These are phyloP conservation scores for Scleromitrula shiraiana DNA, from an alignment of 2,329 filamentous ascomycete genomes.

Conservation along the genomic window DNA sequence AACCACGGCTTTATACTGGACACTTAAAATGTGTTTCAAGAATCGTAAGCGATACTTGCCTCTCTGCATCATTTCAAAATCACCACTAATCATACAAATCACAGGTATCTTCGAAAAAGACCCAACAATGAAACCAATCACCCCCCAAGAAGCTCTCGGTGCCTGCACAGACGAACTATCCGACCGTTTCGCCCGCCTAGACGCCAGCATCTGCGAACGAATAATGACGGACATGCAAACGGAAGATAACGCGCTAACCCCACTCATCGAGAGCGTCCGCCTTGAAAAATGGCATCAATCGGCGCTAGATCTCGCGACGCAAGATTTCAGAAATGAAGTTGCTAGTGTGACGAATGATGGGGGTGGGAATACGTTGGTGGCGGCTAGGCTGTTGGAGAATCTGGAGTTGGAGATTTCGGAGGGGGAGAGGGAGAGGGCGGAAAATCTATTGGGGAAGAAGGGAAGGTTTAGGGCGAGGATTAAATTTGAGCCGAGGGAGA, in stretches of 20 bases:
- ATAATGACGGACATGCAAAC: constrained; percentile 63
- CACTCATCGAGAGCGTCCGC: constrained; percentile 58
- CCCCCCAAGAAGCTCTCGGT: constrained; percentile 47
- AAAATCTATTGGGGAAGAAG: constrained; percentile 20
- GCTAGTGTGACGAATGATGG: constrained; percentile 23
- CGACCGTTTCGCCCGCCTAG: constrained; percentile 49
- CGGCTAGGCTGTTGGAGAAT: constrained; percentile 16
- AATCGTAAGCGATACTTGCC: constrained; percentile 41
- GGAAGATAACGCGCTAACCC: constrained; percentile 60
- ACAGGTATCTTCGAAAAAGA: constrained; percentile 34
- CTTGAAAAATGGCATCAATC: constrained; percentile 61
- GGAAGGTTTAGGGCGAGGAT: constrained; percentile 16
- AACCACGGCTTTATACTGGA: constrained; percentile 60
- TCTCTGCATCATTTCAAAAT: constrained; percentile 24
- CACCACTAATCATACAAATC: not conserved
- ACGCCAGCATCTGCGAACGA: constrained; percentile 56
- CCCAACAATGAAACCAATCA: constrained; percentile 38
- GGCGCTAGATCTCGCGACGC: constrained; percentile 32
- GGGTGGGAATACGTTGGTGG: constrained; percentile 15
- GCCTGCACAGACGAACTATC: constrained; percentile 55
- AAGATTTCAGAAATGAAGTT: constrained; percentile 31
- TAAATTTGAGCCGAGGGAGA: constrained; percentile 17
- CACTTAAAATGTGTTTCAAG: constrained; percentile 55
- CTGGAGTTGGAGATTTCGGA: constrained; percentile 24
- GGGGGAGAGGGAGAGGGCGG: constrained; percentile 24